Evolutionary conservation across 805 yeast genomes (phyloP).

Genomic region (Candida berthetii): DNA sequence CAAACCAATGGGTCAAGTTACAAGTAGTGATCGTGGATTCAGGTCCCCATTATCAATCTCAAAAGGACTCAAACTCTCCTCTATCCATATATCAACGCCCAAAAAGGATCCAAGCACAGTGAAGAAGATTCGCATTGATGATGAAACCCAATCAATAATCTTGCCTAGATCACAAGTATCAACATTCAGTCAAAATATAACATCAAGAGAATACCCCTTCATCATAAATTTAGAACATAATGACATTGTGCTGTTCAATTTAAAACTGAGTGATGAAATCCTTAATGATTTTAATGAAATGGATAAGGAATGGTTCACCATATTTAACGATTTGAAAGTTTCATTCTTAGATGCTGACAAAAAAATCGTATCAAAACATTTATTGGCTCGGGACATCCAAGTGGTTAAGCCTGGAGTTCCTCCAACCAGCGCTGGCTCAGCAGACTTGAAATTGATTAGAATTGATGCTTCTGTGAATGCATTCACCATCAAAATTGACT

Average conservation of each 20-base stretch:
- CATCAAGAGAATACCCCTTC: slow-evolving; percentile 5
- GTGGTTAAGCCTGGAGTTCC: background rate
- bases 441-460: background rate
- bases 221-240: slow-evolving; percentile 1
- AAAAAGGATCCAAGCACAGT: background rate
- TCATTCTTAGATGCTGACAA: background rate
- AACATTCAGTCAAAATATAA: slow-evolving; percentile 7
- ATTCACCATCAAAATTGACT: background rate
- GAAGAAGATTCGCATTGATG: background rate
- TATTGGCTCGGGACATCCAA: background rate
- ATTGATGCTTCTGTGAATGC: background rate
- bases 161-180: slow-evolving; percentile 4
- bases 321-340: slow-evolving; percentile 1
- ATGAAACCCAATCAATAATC: background rate
- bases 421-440: no score
- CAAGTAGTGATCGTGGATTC: background rate
- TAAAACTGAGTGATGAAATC: slow-evolving; percentile 1
- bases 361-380: background rate
- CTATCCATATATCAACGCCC: background rate
- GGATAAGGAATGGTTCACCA: background rate
- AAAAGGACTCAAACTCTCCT: background rate
- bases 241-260: slow-evolving; percentile 1
- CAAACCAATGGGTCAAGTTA: slow-evolving; percentile 1
- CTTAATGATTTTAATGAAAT: background rate
- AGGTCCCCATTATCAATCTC: background rate